Conservation (phyloP, 78 protist species). For the Speleostelium caveatum region DNA sequence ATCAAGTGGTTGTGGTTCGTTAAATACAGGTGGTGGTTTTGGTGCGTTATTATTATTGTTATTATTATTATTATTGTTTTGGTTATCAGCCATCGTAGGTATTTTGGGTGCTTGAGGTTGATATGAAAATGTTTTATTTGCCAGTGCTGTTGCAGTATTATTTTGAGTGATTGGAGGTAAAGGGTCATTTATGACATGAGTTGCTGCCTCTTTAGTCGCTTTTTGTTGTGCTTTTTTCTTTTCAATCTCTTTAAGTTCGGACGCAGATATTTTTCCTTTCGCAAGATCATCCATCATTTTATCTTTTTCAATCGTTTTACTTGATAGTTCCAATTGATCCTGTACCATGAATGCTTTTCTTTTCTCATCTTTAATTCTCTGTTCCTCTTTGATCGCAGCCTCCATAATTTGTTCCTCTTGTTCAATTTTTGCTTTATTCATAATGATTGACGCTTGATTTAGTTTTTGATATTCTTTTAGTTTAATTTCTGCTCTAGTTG, state of each 20-base stretch:
- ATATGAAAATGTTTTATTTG: neutral
- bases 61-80: slow-evolving; percentile 16
- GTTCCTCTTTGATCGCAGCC: slow-evolving; percentile 11
- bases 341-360: slow-evolving; percentile 9
- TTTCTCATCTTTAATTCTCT: neutral
- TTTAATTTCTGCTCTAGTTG: neutral
- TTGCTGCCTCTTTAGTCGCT: neutral
- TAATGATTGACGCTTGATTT: slow-evolving; percentile 47
- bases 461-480: slow-evolving; percentile 45
- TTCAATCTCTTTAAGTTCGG: slow-evolving; percentile 47
- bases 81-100: neutral
- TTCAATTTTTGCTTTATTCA: slow-evolving; percentile 29
- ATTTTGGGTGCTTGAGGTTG: slow-evolving; percentile 24
- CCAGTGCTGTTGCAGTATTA: neutral
- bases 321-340: slow-evolving; percentile 26
- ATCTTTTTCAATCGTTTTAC: neutral
- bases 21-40: neutral
- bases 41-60: neutral
- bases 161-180: slow-evolving; percentile 8
- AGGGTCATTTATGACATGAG: neutral
- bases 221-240: slow-evolving; percentile 21
- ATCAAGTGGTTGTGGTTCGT: slow-evolving; percentile 21
- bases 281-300: slow-evolving; percentile 68
- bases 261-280: slow-evolving; percentile 61
- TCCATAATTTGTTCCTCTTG: slow-evolving; percentile 35